Evolutionary conservation across 768 basidiomycete species (phyloP).

Genomic region (Neoboletus magnificus): DNA sequence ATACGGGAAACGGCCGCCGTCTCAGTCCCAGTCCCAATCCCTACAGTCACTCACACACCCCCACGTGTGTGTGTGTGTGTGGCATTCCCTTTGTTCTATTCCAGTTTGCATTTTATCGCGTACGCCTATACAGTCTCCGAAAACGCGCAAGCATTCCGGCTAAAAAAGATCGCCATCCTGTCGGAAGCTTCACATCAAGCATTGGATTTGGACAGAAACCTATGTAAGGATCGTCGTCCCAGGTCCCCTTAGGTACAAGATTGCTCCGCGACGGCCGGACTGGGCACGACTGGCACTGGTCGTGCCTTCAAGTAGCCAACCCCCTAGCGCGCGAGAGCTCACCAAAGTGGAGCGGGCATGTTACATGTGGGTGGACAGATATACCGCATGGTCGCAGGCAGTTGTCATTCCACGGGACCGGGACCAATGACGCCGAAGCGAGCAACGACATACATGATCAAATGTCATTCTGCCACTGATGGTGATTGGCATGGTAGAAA

Average conservation of each 20-base stretch:
- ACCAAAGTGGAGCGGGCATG: neutral
- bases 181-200: conserved; percentile 15
- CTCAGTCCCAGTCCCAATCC: neutral
- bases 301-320: neutral
- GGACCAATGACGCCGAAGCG: neutral
- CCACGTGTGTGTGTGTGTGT: neutral
- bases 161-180: conserved; percentile 4
- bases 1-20: conserved; percentile 7
- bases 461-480: neutral
- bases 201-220: neutral
- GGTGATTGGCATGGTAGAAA: neutral
- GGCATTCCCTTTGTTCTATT: neutral
- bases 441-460: neutral
- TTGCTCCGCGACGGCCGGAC: conserved; percentile 6
- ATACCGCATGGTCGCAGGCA: too few species aligned
- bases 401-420: neutral
- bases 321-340: neutral
- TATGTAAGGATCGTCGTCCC: conserved; percentile 4
- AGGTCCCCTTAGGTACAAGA: neutral
- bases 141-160: neutral
- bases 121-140: neutral
- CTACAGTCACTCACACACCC: neutral
- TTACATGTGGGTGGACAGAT: neutral
- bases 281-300: too few species aligned
- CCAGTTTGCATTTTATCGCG: neutral